These are phyloP conservation scores for Xylaria bambusicola DNA, from an alignment of 495 filamentous ascomycete genomes.

Conservation along the genomic window DNA sequence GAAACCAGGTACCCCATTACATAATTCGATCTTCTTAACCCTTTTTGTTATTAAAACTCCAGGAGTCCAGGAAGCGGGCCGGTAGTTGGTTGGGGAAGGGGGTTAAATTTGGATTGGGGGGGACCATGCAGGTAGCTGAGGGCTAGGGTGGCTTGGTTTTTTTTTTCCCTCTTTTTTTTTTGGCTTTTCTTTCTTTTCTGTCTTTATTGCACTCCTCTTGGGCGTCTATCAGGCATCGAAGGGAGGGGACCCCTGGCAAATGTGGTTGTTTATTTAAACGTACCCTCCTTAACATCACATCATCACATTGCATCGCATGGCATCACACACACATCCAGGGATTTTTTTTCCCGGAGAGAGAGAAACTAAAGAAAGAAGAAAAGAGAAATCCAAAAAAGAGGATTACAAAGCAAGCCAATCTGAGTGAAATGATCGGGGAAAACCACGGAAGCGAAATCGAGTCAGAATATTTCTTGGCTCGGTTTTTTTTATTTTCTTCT, in stretches of 20 bases:
- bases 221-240: conserved; percentile 19
- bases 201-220: neutral
- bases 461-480: conserved; percentile 20
- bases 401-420: neutral
- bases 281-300: conserved; percentile 10
- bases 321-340: conserved; percentile 1
- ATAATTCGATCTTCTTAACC: neutral
- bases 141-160: conserved; percentile 2
- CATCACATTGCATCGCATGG: no score
- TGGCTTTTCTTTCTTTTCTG: neutral
- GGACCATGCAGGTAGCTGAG: conserved; percentile 10
- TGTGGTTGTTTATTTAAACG: conserved; percentile 6
- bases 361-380: neutral
- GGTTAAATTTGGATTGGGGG: neutral
- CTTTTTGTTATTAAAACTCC: neutral
- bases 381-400: conserved; percentile 6
- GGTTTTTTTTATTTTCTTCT: conserved; percentile 7
- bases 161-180: neutral
- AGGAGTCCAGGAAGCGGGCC: conserved; percentile 1
- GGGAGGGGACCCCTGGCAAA: conserved; percentile 8
- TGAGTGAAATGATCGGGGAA: neutral
- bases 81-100: conserved; percentile 13
- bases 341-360: neutral
- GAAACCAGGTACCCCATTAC: no score
- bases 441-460: conserved; percentile 9